A percentile compares a stretch with the other conserved stretches of the same genome.
Conservation (phyloP, 75 land plant species). For the Picea sitchensis region DNA sequence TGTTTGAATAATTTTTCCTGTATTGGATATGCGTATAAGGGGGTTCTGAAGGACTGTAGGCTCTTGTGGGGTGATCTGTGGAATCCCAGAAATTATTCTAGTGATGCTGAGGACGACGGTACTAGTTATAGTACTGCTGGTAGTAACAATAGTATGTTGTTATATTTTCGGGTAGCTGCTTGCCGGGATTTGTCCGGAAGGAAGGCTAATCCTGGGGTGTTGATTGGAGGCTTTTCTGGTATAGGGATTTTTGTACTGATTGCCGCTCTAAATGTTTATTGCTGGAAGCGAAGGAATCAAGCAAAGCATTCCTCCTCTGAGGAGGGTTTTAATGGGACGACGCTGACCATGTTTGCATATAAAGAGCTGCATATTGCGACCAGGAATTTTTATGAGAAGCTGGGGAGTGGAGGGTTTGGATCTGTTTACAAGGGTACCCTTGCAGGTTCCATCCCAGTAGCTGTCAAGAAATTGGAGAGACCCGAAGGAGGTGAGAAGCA, state of each 20-base stretch:
- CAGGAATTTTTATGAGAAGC: slow-evolving; percentile 20
- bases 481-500: slow-evolving; percentile 34
- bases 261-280: not conserved
- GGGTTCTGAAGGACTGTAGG: slow-evolving; percentile 6
- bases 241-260: not conserved
- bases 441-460: slow-evolving; percentile 17
- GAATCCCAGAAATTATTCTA: slow-evolving; percentile 8
- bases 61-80: slow-evolving; percentile 9
- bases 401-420: slow-evolving; percentile 27
- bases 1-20: slow-evolving; percentile 39
- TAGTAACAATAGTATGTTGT: not conserved
- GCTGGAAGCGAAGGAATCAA: not conserved
- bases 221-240: not conserved
- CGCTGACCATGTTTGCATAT: slow-evolving; percentile 16
- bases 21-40: slow-evolving; percentile 21
- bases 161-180: slow-evolving; percentile 1
- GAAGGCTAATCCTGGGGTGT: not conserved
- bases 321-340: not conserved
- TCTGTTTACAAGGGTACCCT: slow-evolving; percentile 22
- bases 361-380: slow-evolving; percentile 25
- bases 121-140: not conserved
- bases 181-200: not conserved
- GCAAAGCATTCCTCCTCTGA: not conserved
- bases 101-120: not conserved
- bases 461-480: slow-evolving; percentile 33